phyloP scores from a whole-genome alignment of 2,329 filamentous ascomycete genomes.

The Fusarium ambrosium region DNA sequence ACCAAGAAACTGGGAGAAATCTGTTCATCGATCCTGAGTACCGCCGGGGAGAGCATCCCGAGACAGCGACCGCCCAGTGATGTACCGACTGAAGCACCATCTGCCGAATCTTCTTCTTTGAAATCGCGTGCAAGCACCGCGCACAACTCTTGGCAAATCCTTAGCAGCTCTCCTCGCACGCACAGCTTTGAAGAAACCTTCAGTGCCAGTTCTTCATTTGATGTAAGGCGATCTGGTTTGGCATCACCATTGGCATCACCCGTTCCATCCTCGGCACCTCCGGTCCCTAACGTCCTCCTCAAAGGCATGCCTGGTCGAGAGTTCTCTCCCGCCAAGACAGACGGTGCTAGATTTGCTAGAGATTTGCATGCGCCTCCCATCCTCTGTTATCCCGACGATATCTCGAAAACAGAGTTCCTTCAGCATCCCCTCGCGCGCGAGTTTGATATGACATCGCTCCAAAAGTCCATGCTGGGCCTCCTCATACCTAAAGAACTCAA shows the following conservation, averaged over 20 bases:
- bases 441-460: constrained; percentile 45
- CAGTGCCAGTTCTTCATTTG: constrained; percentile 18
- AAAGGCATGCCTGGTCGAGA: constrained; percentile 56
- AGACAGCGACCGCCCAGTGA: background rate
- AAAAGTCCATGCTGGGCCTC: constrained; percentile 52
- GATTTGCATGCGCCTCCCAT: constrained; percentile 49
- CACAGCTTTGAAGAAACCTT: constrained; percentile 19
- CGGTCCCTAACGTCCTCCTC: constrained; percentile 59
- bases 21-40: constrained; percentile 45
- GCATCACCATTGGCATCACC: background rate
- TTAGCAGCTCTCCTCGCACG: constrained; percentile 7
- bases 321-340: constrained; percentile 54
- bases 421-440: constrained; percentile 54
- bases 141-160: constrained; percentile 13
- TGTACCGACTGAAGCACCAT: constrained; percentile 7
- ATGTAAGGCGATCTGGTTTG: constrained; percentile 1
- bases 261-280: constrained; percentile 9
- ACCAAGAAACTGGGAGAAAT: constrained; percentile 52
- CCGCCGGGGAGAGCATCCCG: constrained; percentile 20
- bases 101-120: constrained; percentile 21
- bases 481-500: constrained; percentile 52
- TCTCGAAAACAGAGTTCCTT: constrained; percentile 52
- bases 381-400: constrained; percentile 51
- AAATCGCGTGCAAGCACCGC: constrained; percentile 22
- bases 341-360: constrained; percentile 52